Conservation (phyloP, 768 basidiomycete genomes). For the Clathrus columnatus region DNA sequence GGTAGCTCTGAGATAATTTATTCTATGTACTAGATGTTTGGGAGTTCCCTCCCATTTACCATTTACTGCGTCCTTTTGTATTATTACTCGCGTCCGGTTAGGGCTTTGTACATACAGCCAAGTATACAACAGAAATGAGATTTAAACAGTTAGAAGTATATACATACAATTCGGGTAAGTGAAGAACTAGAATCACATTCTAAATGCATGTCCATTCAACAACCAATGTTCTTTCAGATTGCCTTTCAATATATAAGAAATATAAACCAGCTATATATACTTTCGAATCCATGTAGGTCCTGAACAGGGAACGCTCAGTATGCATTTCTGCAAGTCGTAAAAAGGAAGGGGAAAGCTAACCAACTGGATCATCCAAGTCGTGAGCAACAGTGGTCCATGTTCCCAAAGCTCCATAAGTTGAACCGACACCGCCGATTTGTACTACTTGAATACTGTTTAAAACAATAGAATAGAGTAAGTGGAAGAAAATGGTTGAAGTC, state of each 20-base stretch:
- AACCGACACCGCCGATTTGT: slow-evolving; percentile 52
- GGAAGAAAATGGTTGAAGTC: background rate
- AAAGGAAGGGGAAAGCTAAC: slow-evolving; percentile 21
- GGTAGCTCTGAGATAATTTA: too few relatives aligned
- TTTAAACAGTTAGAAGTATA: background rate
- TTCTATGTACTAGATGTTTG: too few relatives aligned
- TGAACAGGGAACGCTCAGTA: background rate
- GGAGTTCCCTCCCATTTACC: too few relatives aligned
- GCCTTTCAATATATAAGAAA: too few relatives aligned
- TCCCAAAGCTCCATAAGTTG: slow-evolving; percentile 51
- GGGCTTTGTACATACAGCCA: too few relatives aligned
- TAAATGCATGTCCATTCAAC: too few relatives aligned
- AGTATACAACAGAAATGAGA: background rate
- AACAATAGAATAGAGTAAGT: background rate
- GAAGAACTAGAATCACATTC: too few relatives aligned
- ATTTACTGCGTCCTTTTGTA: too few relatives aligned
- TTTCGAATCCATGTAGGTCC: slow-evolving; percentile 9
- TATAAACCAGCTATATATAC: too few relatives aligned
- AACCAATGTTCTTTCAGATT: too few relatives aligned
- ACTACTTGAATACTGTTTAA: slow-evolving; percentile 44
- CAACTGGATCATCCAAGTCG: slow-evolving; percentile 39
- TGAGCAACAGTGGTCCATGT: slow-evolving; percentile 42
- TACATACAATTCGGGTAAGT: too few relatives aligned
- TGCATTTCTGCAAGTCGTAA: background rate
- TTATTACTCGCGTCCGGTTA: too few relatives aligned